phyloP scores from a whole-genome alignment of 2,329 filamentous ascomycete genomes.

The Geoglossum cookeanum region DNA sequence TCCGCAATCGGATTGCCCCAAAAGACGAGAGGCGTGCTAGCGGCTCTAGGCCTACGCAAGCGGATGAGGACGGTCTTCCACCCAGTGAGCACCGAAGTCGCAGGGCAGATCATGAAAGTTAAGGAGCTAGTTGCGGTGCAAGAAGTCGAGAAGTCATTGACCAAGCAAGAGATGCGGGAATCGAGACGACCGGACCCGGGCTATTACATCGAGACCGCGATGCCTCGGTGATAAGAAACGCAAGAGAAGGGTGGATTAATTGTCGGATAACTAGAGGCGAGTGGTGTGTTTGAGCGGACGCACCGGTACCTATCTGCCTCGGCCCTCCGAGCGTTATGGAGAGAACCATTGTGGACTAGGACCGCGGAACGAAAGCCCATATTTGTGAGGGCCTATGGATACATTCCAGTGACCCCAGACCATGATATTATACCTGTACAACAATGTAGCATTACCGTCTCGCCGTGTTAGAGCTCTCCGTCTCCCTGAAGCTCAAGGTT shows the following conservation, averaged over 20 bases:
- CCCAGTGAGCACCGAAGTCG: slow-evolving; percentile 59
- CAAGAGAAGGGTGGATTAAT: no score
- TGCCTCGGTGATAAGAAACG: background rate
- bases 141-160: slow-evolving; percentile 50
- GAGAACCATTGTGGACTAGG: background rate
- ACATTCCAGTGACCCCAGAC: background rate
- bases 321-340: no score
- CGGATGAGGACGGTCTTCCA: slow-evolving; percentile 80
- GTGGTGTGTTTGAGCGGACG: no score
- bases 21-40: slow-evolving; percentile 61
- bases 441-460: background rate
- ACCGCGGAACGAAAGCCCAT: background rate
- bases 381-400: background rate
- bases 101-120: slow-evolving; percentile 82
- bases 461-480: no score
- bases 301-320: background rate
- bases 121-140: slow-evolving; percentile 77
- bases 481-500: no score
- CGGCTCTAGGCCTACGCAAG: slow-evolving; percentile 67
- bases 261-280: no score
- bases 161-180: slow-evolving; percentile 47
- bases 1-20: slow-evolving; percentile 74
- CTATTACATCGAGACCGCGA: slow-evolving; percentile 53
- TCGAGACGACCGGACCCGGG: slow-evolving; percentile 57
- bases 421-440: background rate